These are phyloP conservation scores for Russula virescens DNA, from an alignment of 768 basidiomycete species.

Conservation along the genomic window DNA sequence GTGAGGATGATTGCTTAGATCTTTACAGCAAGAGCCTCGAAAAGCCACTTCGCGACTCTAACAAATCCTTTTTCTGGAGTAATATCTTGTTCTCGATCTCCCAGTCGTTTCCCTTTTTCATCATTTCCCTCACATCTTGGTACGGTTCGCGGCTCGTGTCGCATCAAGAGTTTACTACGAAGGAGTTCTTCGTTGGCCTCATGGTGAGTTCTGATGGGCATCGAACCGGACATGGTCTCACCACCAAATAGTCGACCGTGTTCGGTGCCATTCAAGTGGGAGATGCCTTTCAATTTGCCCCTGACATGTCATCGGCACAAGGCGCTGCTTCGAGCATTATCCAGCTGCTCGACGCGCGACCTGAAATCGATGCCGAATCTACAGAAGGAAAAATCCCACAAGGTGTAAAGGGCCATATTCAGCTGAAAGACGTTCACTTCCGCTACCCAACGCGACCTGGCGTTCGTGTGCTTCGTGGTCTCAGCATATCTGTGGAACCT, in stretches of 20 bases:
- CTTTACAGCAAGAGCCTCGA: constrained; percentile 66
- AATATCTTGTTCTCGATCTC: constrained; percentile 63
- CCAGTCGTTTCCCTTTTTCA: constrained; percentile 70
- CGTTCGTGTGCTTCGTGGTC: constrained; percentile 71
- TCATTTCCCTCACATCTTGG: constrained; percentile 80
- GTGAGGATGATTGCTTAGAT: constrained; percentile 71
- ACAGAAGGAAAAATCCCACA: constrained; percentile 49
- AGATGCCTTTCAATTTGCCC: constrained; percentile 73
- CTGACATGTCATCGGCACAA: constrained; percentile 77
- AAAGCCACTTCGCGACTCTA: constrained; percentile 57
- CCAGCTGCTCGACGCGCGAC: constrained; percentile 59
- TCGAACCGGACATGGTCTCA: neutral
- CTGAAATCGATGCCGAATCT: constrained; percentile 76
- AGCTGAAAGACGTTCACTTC: constrained; percentile 74
- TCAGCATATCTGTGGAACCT: constrained; percentile 60
- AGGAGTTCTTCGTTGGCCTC: constrained; percentile 75
- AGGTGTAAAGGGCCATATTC: constrained; percentile 51
- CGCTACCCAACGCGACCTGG: constrained; percentile 81
- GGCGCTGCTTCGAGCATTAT: constrained; percentile 69
- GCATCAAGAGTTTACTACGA: constrained; percentile 40
- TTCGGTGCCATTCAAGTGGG: constrained; percentile 84
- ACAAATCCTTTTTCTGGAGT: constrained; percentile 54
- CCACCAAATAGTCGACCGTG: constrained; percentile 65
- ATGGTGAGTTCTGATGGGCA: constrained; percentile 46
- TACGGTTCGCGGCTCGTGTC: constrained; percentile 64